A percentile compares a stretch with the other conserved stretches of the same genome.
phyloP scores from a whole-genome alignment of 1,284 basidiomycete genomes.

The Trichosporon inkin region DNA sequence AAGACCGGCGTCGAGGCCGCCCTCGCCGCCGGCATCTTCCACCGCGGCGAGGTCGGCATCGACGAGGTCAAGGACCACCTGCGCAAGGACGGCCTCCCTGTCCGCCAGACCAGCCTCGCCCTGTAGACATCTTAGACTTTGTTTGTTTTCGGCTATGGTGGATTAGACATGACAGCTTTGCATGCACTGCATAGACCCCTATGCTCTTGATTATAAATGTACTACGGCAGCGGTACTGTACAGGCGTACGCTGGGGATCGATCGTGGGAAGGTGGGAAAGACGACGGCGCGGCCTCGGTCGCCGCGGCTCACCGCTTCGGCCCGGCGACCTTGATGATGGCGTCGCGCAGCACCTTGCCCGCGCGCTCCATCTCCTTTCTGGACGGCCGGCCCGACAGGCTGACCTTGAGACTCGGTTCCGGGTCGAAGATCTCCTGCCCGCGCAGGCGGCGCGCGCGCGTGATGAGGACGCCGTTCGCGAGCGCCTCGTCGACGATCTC shows the following conservation, averaged over 20 bases:
- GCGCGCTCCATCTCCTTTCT: constrained; percentile 92
- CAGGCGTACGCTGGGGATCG: background rate
- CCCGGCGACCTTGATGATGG: constrained; percentile 63
- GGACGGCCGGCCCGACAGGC: constrained; percentile 68
- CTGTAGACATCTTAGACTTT: constrained; percentile 12
- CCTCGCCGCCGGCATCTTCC: constrained; percentile 96
- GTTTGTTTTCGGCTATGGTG: too few relatives aligned
- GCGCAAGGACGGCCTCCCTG: constrained; percentile 54
- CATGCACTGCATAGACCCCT: constrained; percentile 9
- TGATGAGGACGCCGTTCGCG: constrained; percentile 72
- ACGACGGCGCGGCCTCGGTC: background rate
- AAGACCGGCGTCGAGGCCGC: constrained; percentile 83
- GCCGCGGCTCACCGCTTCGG: background rate
- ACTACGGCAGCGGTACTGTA: background rate
- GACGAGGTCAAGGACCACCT: constrained; percentile 65
- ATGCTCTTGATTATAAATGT: background rate
- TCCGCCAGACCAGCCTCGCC: constrained; percentile 28
- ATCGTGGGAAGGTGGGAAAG: background rate
- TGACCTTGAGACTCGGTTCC: constrained; percentile 81
- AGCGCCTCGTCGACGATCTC: constrained; percentile 81
- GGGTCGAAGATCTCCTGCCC: constrained; percentile 78
- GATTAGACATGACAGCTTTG: background rate
- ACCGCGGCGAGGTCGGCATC: constrained; percentile 74
- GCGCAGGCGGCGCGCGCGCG: constrained; percentile 70
- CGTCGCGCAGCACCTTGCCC: constrained; percentile 66